These are phyloP conservation scores for Coleophoma cylindrospora DNA, from an alignment of 2,329 filamentous ascomycete genomes.

Conservation along the genomic window DNA sequence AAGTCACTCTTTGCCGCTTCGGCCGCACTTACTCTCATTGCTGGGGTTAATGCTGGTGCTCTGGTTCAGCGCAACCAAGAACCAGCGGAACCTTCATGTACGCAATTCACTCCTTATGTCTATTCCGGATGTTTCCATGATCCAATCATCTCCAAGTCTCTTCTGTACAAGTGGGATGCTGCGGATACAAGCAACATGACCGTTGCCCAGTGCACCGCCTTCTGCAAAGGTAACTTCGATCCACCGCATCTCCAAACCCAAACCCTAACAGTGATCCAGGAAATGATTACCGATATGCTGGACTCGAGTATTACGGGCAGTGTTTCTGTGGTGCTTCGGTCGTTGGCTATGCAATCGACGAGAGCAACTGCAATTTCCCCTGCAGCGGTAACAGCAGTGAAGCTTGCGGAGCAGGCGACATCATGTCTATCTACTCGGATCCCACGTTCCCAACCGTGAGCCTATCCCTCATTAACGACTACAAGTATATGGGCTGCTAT, in stretches of 20 bases:
- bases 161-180: constrained; percentile 19
- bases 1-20: constrained; percentile 15
- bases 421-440: constrained; percentile 28
- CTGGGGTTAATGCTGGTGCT: constrained; percentile 13
- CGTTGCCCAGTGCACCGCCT: constrained; percentile 28
- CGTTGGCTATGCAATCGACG: constrained; percentile 18
- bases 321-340: constrained; percentile 30
- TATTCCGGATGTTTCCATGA: constrained; percentile 30
- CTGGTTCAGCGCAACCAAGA: constrained; percentile 13
- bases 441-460: constrained; percentile 25
- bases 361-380: constrained; percentile 18
- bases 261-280: not conserved
- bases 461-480: constrained; percentile 22
- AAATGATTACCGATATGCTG: constrained; percentile 29
- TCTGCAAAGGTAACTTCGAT: constrained; percentile 27
- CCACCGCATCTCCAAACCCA: not conserved
- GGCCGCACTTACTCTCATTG: constrained; percentile 14
- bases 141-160: constrained; percentile 18
- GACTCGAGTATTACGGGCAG: constrained; percentile 24
- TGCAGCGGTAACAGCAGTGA: constrained; percentile 19
- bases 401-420: constrained; percentile 19
- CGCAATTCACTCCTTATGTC: constrained; percentile 26
- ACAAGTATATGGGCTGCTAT: constrained; percentile 32
- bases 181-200: constrained; percentile 27
- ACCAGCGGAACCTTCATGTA: constrained; percentile 19